Evolutionary conservation across 495 filamentous ascomycete species (phyloP).

Genomic region (Barbatosphaeria neglecta): DNA sequence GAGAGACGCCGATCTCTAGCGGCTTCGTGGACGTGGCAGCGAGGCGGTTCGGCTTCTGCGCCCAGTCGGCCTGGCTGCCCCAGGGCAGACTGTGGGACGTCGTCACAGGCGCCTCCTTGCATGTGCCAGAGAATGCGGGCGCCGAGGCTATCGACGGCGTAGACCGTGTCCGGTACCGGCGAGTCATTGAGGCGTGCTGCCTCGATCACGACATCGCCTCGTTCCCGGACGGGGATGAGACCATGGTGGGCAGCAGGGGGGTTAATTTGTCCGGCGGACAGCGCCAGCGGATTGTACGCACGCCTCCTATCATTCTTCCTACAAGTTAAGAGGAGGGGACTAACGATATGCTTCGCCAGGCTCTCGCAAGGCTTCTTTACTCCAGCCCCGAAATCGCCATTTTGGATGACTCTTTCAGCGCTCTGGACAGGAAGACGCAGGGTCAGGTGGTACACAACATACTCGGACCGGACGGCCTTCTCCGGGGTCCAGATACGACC

Average conservation of each 20-base stretch:
- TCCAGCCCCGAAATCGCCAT: slow-evolving; percentile 15
- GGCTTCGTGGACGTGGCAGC: slow-evolving; percentile 26
- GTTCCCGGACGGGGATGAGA: slow-evolving; percentile 43
- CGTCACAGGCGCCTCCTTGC: slow-evolving; percentile 16
- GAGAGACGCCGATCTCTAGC: slow-evolving; percentile 32
- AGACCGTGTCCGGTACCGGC: slow-evolving; percentile 43
- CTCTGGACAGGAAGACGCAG: slow-evolving; percentile 25
- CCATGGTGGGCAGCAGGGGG: slow-evolving; percentile 48
- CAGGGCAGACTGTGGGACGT: slow-evolving; percentile 44
- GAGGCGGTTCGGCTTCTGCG: slow-evolving; percentile 22
- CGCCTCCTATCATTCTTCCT: background rate
- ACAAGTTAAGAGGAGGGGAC: background rate
- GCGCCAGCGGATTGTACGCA: slow-evolving; percentile 38
- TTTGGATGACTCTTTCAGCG: slow-evolving; percentile 28
- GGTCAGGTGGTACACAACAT: slow-evolving; percentile 23
- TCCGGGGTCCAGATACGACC: slow-evolving; percentile 21
- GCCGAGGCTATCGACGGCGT: slow-evolving; percentile 27
- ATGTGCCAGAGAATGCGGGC: too few species aligned
- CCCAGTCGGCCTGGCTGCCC: slow-evolving; percentile 40
- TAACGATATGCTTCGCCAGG: slow-evolving; percentile 8
- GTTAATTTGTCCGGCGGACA: slow-evolving; percentile 53
- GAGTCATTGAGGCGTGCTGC: slow-evolving; percentile 44
- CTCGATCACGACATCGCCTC: slow-evolving; percentile 41
- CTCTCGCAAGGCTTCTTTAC: slow-evolving; percentile 25
- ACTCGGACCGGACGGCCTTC: slow-evolving; percentile 25